Percentiles rank a stretch among this genome's conserved stretches.
Conservation (phyloP, 139 green algal species). For the Astrephomene gubernaculifera region DNA sequence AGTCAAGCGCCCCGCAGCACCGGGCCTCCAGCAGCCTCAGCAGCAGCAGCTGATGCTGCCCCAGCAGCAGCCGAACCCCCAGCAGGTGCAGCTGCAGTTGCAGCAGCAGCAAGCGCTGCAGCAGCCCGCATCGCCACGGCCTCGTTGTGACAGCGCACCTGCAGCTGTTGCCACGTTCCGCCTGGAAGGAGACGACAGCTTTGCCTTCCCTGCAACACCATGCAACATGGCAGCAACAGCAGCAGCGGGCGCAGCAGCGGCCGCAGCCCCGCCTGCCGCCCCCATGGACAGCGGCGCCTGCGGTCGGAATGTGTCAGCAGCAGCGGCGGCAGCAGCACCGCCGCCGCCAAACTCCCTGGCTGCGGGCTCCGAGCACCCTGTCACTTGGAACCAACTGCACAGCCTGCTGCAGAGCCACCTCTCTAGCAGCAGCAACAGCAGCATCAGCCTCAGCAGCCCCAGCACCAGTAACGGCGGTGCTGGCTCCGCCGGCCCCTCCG, state of each 20-base stretch:
- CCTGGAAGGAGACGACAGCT: neutral
- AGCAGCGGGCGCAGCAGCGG: neutral
- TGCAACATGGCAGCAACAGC: too few species aligned
- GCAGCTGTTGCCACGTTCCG: neutral
- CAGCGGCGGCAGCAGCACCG: neutral
- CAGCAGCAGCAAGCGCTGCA: neutral
- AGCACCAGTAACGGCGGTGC: neutral
- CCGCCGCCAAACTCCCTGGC: neutral
- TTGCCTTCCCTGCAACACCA: neutral
- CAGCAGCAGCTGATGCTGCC: neutral
- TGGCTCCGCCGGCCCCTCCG: neutral
- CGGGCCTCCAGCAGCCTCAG: neutral
- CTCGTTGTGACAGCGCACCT: neutral
- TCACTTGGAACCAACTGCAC: conserved; percentile 15
- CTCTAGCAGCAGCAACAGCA: neutral
- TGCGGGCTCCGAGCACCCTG: neutral
- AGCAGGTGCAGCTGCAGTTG: neutral
- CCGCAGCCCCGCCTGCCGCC: neutral
- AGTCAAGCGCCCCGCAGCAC: conserved; percentile 8
- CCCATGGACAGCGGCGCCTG: neutral
- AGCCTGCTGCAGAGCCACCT: neutral
- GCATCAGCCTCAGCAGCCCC: neutral
- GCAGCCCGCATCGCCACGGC: neutral
- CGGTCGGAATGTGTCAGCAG: neutral
- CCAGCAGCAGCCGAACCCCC: neutral